Evolutionary conservation across 2,329 filamentous ascomycete species (phyloP).

Genomic region (Macrophomina pseudophaseolina): DNA sequence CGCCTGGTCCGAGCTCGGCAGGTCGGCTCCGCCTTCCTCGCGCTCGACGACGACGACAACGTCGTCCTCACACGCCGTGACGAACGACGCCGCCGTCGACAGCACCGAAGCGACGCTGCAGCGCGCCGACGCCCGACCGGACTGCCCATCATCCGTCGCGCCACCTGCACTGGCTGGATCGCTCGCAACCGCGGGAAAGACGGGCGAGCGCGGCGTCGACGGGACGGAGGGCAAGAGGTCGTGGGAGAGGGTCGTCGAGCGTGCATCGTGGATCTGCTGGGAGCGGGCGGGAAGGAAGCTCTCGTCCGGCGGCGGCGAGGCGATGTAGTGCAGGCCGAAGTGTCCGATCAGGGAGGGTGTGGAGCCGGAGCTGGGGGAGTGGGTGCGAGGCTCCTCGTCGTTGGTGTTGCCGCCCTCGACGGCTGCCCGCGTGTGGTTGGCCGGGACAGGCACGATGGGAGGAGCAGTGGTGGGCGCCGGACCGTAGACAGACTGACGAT

Average conservation of each 20-base stretch:
- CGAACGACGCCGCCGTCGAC: conserved; percentile 12
- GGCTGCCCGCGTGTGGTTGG: background rate
- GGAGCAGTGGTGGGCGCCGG: background rate
- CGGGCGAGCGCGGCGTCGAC: background rate
- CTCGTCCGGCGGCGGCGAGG: background rate
- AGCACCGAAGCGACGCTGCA: background rate
- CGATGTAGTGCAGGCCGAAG: background rate
- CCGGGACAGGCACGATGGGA: background rate
- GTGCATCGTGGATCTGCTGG: background rate
- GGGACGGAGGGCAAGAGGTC: background rate
- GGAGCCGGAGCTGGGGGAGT: background rate
- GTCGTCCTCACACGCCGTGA: background rate
- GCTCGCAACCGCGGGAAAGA: no score
- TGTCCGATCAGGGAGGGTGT: background rate
- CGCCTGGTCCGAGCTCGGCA: background rate
- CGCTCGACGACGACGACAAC: background rate
- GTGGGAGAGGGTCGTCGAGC: background rate
- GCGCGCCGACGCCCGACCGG: background rate
- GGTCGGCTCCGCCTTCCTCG: background rate
- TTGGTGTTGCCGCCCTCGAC: background rate
- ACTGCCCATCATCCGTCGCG: no score
- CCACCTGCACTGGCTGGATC: no score
- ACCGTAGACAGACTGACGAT: background rate
- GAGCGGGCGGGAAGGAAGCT: background rate
- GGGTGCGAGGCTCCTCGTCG: background rate